Evolutionary conservation across 768 basidiomycete genomes (phyloP).

Genomic region (Lactifluus rugatus): DNA sequence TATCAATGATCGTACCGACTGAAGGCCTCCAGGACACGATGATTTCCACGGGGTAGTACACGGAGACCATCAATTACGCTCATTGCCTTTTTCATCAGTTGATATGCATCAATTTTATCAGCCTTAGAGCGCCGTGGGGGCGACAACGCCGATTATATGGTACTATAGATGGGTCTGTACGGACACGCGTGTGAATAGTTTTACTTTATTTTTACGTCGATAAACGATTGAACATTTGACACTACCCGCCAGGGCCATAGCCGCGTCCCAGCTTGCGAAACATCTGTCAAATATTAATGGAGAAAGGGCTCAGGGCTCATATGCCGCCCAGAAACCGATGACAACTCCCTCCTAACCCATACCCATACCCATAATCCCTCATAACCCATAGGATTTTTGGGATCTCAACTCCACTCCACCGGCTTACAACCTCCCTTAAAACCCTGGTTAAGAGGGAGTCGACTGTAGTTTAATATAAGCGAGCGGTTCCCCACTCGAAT

Average conservation of each 20-base stretch:
- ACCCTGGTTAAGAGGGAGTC: too few relatives aligned
- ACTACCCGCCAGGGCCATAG: too few relatives aligned
- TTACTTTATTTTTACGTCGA: background rate
- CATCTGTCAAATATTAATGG: background rate
- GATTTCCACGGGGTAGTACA: background rate
- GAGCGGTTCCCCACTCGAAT: too few relatives aligned
- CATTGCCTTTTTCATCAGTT: background rate
- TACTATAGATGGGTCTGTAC: background rate
- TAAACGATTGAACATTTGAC: background rate
- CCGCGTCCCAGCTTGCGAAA: background rate
- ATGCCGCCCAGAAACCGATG: too few relatives aligned
- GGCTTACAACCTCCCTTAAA: too few relatives aligned
- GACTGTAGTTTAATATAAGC: too few relatives aligned
- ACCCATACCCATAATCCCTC: too few relatives aligned
- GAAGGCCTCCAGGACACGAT: background rate
- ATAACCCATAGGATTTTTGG: too few relatives aligned
- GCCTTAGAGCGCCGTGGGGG: background rate
- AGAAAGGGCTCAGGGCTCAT: too few relatives aligned
- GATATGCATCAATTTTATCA: background rate
- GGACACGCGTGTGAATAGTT: background rate
- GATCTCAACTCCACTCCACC: too few relatives aligned
- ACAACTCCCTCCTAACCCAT: too few relatives aligned
- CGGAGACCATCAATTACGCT: background rate
- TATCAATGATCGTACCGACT: conserved; percentile 55
- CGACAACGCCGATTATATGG: background rate